Base-by-base conservation (phyloP, 2,329 filamentous ascomycete genomes). In the Albophoma yamanashiensis region DNA sequence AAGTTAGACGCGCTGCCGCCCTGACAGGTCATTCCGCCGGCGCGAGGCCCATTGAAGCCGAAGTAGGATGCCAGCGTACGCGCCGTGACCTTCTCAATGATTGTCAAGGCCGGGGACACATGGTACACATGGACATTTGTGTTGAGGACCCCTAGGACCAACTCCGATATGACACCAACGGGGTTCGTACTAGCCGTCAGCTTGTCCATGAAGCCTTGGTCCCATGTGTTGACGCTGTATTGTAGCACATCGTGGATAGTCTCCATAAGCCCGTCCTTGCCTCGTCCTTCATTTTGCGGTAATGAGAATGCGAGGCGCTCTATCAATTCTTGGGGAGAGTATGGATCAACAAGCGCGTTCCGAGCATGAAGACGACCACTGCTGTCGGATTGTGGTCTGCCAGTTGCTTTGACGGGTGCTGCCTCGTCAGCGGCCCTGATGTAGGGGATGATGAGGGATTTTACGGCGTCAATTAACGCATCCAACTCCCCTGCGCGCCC, bases 201-300 rank as follows among this genome's bases (percentile, higher is more conserved):
- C 76, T 97, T 97, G 75, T 97, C 92, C 69, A 97, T 76, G 74
- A 97, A 97, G 11, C 93, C 93, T 73, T 96, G 92, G 69, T 96
- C 89, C 90, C 92, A 97, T n/a, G 92, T 97, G 75, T 97, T 97
- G 68, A 97, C 93, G 68, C 89, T 93, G 74, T 95, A 91, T 63
- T 84, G 80, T 45, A 97, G 79, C 27, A 97, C 79, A 62, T 86
- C 82, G 64, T 85, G 78, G 55, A 96, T 81, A 1, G 84, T 83
- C 39, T 84, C 79, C 31, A 96, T 76, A 31, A 97, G 76, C 0
- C 92, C 93, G 52, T 89, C 83, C 66, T 89, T 89, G 0, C 87
- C 88, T 63, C 76, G 77, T 12, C 83, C 86, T 45, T 78, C 71
- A 5, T 72, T 74, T 0, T 87, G 84, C 5, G 91, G 76, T 14